Evolutionary conservation across 257 asterid species (phyloP), one percentile per base, ranked within the genome.

Genomic region (Capsicum chinense): DNA sequence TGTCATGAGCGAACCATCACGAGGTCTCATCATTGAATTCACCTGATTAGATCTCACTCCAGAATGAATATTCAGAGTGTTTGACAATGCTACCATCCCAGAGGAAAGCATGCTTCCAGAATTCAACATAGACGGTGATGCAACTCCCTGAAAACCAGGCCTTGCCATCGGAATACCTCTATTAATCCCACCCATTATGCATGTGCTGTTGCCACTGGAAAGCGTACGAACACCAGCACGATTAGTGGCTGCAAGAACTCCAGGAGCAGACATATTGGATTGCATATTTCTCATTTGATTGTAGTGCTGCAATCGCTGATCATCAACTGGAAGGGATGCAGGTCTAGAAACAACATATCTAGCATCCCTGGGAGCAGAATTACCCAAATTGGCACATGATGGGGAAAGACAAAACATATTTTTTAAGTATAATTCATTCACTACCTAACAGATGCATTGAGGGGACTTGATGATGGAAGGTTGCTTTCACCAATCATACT

Each of bases 271-370:
- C 83, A 87, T 59, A 85, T 84, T 90, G 68, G 95, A 69, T 79
- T 90, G 98, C 62, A 90, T 82, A 83, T 89, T 93, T 91, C 98
- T 93, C 83, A 91, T 83, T 68, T 94, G 97, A 88, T 90, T 92
- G 85, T 90, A 93, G 35, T 90, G 93, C 79, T 94, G 99, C 89
- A 93, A 84, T 82, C 97, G 90, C 86, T 95, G 98, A 76, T 94
- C 99, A 79, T 95, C 99, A 82, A 90, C 87, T 68, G 96, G 84
- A 52, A 91, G 83, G 79, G 95, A 86, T 86, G 91, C 90, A 81
- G 97, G 80, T 87, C 97, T 91, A 42, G 97, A 92, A 85, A 88
- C 88, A 67, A 81, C 90, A 90, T 89, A 90, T 84, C 97, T 91
- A 86, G 89, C 93, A 90, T 90, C 98, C 94, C 97, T 90, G 79